Conservation (phyloP, 192 early-diverging fungal genomes). For the Spizellomyces sp. region DNA sequence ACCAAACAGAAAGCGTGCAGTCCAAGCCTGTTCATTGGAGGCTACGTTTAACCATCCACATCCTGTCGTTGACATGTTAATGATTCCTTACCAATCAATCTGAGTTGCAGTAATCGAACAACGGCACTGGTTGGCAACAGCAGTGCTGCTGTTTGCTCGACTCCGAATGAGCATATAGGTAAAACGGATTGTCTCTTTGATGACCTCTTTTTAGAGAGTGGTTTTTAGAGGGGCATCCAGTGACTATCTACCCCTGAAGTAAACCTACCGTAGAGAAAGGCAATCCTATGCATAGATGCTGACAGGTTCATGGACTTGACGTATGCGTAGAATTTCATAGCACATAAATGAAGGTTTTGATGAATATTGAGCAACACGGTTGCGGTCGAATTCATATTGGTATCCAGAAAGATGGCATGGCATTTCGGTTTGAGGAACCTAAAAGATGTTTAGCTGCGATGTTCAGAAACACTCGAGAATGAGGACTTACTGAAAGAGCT, state of each 20-base stretch:
- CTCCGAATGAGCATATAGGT: slow-evolving; percentile 29
- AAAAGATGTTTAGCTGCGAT: slow-evolving; percentile 3
- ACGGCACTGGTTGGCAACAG: slow-evolving; percentile 13
- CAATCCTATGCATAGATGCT: neutral
- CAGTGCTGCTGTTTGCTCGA: slow-evolving; percentile 22
- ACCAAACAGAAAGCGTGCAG: slow-evolving; percentile 47
- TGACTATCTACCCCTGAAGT: neutral
- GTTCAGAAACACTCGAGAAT: neutral
- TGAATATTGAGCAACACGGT: slow-evolving; percentile 77
- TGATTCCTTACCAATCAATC: slow-evolving; percentile 21
- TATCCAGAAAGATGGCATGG: slow-evolving; percentile 68
- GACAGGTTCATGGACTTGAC: slow-evolving; percentile 4
- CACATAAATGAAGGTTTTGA: slow-evolving; percentile 73
- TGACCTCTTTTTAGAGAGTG: slow-evolving; percentile 7
- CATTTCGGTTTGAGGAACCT: slow-evolving; percentile 65
- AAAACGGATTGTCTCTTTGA: slow-evolving; percentile 34
- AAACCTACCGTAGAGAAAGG: slow-evolving; percentile 39
- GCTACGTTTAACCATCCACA: neutral
- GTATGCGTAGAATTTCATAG: slow-evolving; percentile 60
- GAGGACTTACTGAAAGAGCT: slow-evolving; percentile 46
- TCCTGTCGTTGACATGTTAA: neutral
- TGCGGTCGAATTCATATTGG: slow-evolving; percentile 56
- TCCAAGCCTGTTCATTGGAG: slow-evolving; percentile 46
- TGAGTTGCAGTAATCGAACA: slow-evolving; percentile 5
- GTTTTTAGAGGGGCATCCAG: too few species aligned